A percentile compares a stretch with the other conserved stretches of the same genome.
Evolutionary conservation across 192 early-diverging fungal genomes (phyloP).

Genomic region (Physocladia obscura): DNA sequence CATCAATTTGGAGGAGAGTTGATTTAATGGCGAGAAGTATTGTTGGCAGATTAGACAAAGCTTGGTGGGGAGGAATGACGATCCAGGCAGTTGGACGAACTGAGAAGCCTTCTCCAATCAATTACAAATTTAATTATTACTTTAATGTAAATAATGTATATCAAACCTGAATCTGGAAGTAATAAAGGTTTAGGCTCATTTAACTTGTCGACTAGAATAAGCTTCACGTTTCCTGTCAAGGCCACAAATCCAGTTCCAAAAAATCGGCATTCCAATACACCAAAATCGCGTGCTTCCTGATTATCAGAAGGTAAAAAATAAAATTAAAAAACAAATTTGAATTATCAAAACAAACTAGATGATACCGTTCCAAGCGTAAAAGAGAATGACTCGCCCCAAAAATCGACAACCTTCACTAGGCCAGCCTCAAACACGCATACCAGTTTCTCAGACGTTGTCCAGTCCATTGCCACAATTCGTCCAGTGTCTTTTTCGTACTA

Average conservation of each 20-base stretch:
- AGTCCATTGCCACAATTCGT: slow-evolving; percentile 86
- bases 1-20: slow-evolving; percentile 84
- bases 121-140: not conserved
- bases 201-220: slow-evolving; percentile 83
- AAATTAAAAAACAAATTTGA: too few species aligned
- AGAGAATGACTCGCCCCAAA: slow-evolving; percentile 78
- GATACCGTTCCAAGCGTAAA: slow-evolving; percentile 76
- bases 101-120: slow-evolving; percentile 43
- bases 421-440: slow-evolving; percentile 87
- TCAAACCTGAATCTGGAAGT: slow-evolving; percentile 68
- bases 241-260: slow-evolving; percentile 93
- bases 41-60: slow-evolving; percentile 85
- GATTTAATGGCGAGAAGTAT: slow-evolving; percentile 74
- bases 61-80: slow-evolving; percentile 82
- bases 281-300: slow-evolving; percentile 77
- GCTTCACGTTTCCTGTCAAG: slow-evolving; percentile 75
- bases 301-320: too few species aligned
- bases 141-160: slow-evolving; percentile 5
- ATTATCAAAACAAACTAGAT: not conserved
- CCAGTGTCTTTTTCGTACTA: slow-evolving; percentile 81
- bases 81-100: slow-evolving; percentile 82
- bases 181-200: slow-evolving; percentile 78
- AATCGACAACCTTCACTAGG: slow-evolving; percentile 73
- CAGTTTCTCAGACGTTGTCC: slow-evolving; percentile 85
- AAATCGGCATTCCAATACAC: slow-evolving; percentile 81